Evolutionary conservation across 345 rosid genomes (phyloP).

Genomic region (Cardamine chenopodiifolia): DNA sequence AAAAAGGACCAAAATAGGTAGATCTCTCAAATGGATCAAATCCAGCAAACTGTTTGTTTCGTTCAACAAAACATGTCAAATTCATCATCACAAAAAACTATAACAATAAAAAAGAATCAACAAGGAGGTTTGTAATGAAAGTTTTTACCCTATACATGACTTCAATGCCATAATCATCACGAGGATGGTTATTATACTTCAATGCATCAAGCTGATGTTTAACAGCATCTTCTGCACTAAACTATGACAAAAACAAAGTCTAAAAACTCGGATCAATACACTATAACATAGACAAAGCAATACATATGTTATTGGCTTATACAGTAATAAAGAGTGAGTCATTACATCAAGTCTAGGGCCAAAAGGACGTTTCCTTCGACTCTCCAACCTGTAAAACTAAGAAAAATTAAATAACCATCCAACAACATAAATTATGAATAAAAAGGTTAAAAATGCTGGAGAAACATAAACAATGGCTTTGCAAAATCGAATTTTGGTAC

Average conservation of each 20-base stretch:
- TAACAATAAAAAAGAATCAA: neutral
- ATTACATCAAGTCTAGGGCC: conserved; percentile 86
- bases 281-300: conserved; percentile 10
- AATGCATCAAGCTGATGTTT: conserved; percentile 78
- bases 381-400: conserved; percentile 71
- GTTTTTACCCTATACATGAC: conserved; percentile 84
- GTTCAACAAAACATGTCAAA: conserved; percentile 16
- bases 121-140: neutral
- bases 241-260: conserved; percentile 55
- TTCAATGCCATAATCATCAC: conserved; percentile 83
- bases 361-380: conserved; percentile 82
- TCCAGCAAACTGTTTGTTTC: conserved; percentile 75
- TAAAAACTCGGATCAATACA: conserved; percentile 30
- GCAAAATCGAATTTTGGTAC: neutral
- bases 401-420: neutral
- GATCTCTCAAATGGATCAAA: conserved; percentile 97
- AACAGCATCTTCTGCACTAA: conserved; percentile 90
- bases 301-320: neutral
- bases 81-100: neutral
- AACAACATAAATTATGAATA: neutral
- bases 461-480: neutral
- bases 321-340: neutral
- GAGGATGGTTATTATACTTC: conserved; percentile 86
- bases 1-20: conserved; percentile 88
- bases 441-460: neutral